Percentiles rank a stretch among this genome's conserved stretches.
Evolutionary conservation across 805 yeast species (phyloP).

Genomic region (Hanseniaspora meyeri): DNA sequence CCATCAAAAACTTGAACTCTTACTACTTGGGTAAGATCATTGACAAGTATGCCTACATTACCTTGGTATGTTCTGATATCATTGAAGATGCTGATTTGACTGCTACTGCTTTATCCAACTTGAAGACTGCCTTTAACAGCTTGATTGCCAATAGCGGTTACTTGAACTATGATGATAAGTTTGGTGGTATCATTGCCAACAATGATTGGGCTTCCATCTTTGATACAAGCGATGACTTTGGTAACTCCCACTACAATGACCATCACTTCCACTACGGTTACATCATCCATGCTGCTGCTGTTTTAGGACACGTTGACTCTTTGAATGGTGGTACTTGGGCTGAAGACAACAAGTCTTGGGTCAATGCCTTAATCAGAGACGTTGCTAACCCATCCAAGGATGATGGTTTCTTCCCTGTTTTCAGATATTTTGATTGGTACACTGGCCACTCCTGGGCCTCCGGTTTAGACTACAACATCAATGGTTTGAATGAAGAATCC

Average conservation of each 20-base stretch:
- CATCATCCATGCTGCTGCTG: slow-evolving; percentile 70
- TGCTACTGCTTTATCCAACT: slow-evolving; percentile 25
- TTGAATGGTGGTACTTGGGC: slow-evolving; percentile 43
- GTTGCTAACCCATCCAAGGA: slow-evolving; percentile 47
- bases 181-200: slow-evolving; percentile 45
- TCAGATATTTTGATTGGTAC: slow-evolving; percentile 58
- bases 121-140: slow-evolving; percentile 35
- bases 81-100: slow-evolving; percentile 34
- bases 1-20: slow-evolving; percentile 33
- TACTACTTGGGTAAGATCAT: slow-evolving; percentile 43
- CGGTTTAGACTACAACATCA: slow-evolving; percentile 49
- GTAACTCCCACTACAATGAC: slow-evolving; percentile 68
- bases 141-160: slow-evolving; percentile 24
- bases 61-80: slow-evolving; percentile 39
- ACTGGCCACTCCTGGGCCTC: slow-evolving; percentile 67
- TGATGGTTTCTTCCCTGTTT: slow-evolving; percentile 50
- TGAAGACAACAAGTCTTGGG: slow-evolving; percentile 38
- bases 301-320: slow-evolving; percentile 54
- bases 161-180: slow-evolving; percentile 43
- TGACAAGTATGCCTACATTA: slow-evolving; percentile 46
- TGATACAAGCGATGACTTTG: slow-evolving; percentile 44
- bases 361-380: slow-evolving; percentile 52
- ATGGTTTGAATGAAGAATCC: slow-evolving; percentile 63
- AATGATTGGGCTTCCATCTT: slow-evolving; percentile 30
- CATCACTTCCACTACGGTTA: slow-evolving; percentile 85